Base-by-base conservation (phyloP, 805 yeast species). In the Metschnikowia shivogae region DNA sequence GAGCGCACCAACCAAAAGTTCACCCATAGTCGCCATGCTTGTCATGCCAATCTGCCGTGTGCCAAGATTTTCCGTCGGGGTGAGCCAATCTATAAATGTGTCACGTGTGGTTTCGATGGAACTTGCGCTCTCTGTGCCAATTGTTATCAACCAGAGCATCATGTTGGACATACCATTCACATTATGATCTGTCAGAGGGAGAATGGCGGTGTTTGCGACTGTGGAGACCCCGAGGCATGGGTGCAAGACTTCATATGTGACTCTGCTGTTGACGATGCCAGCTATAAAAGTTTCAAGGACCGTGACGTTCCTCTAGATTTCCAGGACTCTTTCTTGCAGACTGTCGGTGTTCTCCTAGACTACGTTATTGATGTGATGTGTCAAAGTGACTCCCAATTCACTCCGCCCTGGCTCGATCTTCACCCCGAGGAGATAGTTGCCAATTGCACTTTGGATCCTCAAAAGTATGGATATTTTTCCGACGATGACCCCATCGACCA, bases 141-240 rank as follows among this genome's bases (percentile, higher is more conserved):
- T 47, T 90, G 98, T 60, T 90, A 72, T 64, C 79, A 82, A 40
- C 79, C 81, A 2, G 80, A 78, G 4, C 73, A 76, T 44, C 98
- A 90, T 63, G 58, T 60, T 30, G 92, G 81, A 36, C 98, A 90
- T 61, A 77, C 80, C 38, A 82, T 86, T 7, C 78, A 82, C 45
- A 76, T 81, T 13, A 72, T 79, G 33, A 79, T 86, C 6, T 77
- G 84, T 46, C 78, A 78, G 35, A 70, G 86, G 42, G 85, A 80
- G 48, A 84, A 78, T 46, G 87, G 90, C 32, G 93, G 93, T 0
- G 85, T 84, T 14, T 86, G 95, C 61, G 96, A 88, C 58, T 88
- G 96, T 62, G 96, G 96, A 4, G 96, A 89, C 57, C 78, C 81
- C 0, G 95, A 86, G 57, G 95, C 95, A 0, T 89, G 95, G 89